These are phyloP conservation scores for Botrytis aclada DNA, from an alignment of 2,329 filamentous ascomycete genomes.

Conservation along the genomic window DNA sequence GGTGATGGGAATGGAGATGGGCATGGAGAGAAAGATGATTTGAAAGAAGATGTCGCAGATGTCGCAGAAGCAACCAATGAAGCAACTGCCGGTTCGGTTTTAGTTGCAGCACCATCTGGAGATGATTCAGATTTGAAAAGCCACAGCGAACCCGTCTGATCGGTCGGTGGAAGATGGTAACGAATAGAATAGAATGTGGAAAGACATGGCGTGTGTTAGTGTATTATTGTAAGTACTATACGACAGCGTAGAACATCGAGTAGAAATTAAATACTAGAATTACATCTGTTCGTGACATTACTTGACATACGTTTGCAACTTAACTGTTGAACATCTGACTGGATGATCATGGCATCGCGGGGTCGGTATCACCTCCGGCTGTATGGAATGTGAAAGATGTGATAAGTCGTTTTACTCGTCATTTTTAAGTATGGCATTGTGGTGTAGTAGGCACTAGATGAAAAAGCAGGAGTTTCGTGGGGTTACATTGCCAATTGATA, in stretches of 20 bases:
- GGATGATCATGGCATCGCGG: neutral
- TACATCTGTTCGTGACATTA: neutral
- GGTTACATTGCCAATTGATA: neutral
- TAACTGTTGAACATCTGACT: neutral
- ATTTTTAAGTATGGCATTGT: neutral
- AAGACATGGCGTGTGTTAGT: neutral
- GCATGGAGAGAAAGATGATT: neutral
- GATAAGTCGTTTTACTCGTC: neutral
- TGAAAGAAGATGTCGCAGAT: neutral
- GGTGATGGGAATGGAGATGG: neutral
- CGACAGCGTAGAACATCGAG: neutral
- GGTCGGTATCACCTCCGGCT: neutral
- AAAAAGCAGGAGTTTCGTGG: neutral
- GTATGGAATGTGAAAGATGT: neutral
- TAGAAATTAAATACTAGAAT: neutral
- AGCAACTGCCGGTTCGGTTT: neutral
- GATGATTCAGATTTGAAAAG: neutral
- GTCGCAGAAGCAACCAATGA: neutral
- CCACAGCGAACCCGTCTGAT: neutral
- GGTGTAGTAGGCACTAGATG: neutral
- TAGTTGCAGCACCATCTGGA: neutral
- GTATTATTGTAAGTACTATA: neutral
- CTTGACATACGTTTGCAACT: neutral
- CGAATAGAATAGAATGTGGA: neutral
- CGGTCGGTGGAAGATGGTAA: neutral